Evolutionary conservation across 345 rosid genomes (phyloP).

Genomic region (Eucalyptus marginata): DNA sequence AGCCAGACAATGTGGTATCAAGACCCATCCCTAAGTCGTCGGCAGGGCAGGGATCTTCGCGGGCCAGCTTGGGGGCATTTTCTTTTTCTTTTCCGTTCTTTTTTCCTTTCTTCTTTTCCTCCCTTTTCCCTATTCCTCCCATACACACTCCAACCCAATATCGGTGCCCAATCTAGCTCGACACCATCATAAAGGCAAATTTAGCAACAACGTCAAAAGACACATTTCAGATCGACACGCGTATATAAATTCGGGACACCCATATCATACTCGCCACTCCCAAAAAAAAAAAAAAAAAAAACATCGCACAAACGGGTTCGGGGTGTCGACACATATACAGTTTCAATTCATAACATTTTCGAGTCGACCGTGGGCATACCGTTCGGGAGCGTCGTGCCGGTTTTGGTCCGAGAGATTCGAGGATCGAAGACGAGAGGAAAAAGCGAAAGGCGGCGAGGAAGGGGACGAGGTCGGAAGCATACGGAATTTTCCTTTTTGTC

Average conservation of each 20-base stretch:
- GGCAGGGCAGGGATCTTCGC: not conserved
- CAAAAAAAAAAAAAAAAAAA: too few relatives aligned
- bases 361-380: not conserved
- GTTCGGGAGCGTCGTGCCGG: not conserved
- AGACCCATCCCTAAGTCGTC: not conserved
- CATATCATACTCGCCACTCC: not conserved
- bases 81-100: not conserved
- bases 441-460: not conserved
- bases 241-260: not conserved
- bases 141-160: not conserved
- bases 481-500: not conserved
- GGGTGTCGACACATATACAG: not conserved
- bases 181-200: not conserved
- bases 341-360: not conserved
- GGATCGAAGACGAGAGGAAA: not conserved
- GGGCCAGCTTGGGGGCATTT: not conserved
- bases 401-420: not conserved
- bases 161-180: not conserved
- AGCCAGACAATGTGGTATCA: not conserved
- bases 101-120: not conserved
- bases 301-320: not conserved
- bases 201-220: not conserved
- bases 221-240: not conserved
- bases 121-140: not conserved
- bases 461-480: not conserved